Evolutionary conservation across 805 yeast species (phyloP), one percentile per base, ranked within the genome.

Genomic region (Wickerhamiella dianesei): DNA sequence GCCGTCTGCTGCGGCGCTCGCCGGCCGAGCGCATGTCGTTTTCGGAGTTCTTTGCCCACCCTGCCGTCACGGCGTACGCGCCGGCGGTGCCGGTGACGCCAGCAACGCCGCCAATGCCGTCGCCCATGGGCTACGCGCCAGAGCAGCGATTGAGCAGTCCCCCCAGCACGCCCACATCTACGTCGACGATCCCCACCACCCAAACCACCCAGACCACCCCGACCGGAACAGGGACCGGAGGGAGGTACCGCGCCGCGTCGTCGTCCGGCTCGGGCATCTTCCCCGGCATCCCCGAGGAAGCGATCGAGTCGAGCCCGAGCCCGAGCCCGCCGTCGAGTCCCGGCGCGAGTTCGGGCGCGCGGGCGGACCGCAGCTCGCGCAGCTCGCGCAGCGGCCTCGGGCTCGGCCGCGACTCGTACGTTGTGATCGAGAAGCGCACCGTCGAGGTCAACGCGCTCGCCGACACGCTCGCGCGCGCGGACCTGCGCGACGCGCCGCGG

Each of bases 401-500:
- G 5, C 21, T 13, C 19, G 42, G 40, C 12, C 17, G 35, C 19
- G 21, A 44, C 21, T 5, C 44, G 58, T 89, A 89, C 56, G 97
- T 89, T 32, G 94, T 89, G 37, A 88, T 89, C 22, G 97, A 89
- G 62, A 92, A 89, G 62, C 75, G 94, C 44, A 85, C 92, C 0
- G 96, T 89, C 3, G 97, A 92, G 60, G 94, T 89, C 6, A 89
- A 89, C 66, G 89, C 95, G 2, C 70, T 92, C 48, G 98, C 98
- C 2, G 97, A 89, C 63, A 96, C 88, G 61, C 67, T 89, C 44
- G 88, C 85, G 14, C 63, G 48, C 41, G 58, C 60, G 16, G 32
- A 17, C 36, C 32, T 36, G 18, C 44, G 51, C 13, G n/a, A n/a
- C n/a, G 49, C 35, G 21, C 51, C 48, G 5, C 47, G 48, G 13